Evolutionary conservation across 139 green algal genomes (phyloP), one percentile per base, ranked within the genome.

Genomic region (Auxenochlorella pyrenoidosa): DNA sequence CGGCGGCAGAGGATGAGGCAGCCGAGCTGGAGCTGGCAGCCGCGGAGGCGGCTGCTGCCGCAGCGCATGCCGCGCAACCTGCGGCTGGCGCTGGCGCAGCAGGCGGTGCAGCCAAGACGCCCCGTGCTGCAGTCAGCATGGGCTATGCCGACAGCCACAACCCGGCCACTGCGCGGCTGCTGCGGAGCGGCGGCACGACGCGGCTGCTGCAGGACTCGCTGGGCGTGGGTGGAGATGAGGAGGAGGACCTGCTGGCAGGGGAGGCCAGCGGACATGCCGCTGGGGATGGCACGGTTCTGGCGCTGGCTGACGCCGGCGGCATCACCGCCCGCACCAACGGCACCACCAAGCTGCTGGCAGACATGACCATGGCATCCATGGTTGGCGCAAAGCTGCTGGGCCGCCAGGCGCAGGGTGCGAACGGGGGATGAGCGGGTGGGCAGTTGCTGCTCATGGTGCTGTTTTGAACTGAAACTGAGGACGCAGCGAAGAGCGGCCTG

Each of bases 321-420:
- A 71, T 54, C 41, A 71, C 83, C 6, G 71, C 36, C 54, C 43
- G 51, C 65, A 91, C 84, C n/a, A 82, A 75, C 72, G 88, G 88
- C 86, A 95, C 92, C 21, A 91, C 88, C 15, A 90, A 91, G 88
- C 89, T 96, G 88, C 92, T 95, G 75, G 93, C 91, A 40, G 92
- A 96, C 58, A 88, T 88, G 30, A 94, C 90, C 65, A 93, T 89
- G 88, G 88, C 88, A 0, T 91, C 88, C 47, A 44, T 80, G 34
- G 70, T 85, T 18, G 88, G 88, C 36, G 59, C 43, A 21, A 83
- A 83, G 75, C 58, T 84, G 40, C 75, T 77, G 84, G 72, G 72
- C 38, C 47, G 43, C 43, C 43, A 21, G 10, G 40, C 40, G 40
- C 66, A 79, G n/a, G 82, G 82, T 68, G 54, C 19, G 78, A 26